Conservation (phyloP, 345 rosid species). For the Lenwebbia sp. region DNA sequence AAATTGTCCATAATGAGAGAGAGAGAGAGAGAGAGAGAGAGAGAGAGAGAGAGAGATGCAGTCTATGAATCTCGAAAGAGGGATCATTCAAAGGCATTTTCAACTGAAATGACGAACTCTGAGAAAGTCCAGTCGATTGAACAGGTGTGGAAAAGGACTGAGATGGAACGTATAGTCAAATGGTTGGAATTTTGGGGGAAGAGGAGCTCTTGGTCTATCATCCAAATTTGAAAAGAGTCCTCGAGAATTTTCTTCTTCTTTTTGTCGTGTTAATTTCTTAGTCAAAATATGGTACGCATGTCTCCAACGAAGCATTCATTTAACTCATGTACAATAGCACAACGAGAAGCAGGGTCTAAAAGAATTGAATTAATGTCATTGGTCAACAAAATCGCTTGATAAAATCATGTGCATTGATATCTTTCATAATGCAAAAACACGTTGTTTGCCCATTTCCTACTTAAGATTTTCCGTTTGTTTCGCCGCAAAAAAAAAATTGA, state of each 20-base stretch:
- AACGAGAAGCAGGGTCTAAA: background rate
- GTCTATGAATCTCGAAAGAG: background rate
- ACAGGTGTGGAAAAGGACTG: background rate
- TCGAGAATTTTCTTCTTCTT: background rate
- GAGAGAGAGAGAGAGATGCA: background rate
- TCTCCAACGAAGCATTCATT: background rate
- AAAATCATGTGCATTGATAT: background rate
- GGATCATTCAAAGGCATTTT: background rate
- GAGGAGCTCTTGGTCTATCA: background rate
- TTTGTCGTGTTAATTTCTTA: background rate
- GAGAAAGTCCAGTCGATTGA: background rate
- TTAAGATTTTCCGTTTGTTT: background rate
- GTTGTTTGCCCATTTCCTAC: background rate
- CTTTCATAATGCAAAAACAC: background rate
- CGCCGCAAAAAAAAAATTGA: fast-evolving
- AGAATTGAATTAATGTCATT: background rate
- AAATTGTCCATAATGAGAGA: background rate
- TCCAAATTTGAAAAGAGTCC: background rate
- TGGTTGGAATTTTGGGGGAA: background rate
- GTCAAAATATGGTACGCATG: background rate
- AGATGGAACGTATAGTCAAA: background rate
- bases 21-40: background rate
- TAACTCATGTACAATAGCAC: background rate
- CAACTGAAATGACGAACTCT: background rate
- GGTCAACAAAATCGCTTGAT: background rate